Base-by-base conservation (phyloP, 805 yeast genomes). In the Ogataea glucozyma region DNA sequence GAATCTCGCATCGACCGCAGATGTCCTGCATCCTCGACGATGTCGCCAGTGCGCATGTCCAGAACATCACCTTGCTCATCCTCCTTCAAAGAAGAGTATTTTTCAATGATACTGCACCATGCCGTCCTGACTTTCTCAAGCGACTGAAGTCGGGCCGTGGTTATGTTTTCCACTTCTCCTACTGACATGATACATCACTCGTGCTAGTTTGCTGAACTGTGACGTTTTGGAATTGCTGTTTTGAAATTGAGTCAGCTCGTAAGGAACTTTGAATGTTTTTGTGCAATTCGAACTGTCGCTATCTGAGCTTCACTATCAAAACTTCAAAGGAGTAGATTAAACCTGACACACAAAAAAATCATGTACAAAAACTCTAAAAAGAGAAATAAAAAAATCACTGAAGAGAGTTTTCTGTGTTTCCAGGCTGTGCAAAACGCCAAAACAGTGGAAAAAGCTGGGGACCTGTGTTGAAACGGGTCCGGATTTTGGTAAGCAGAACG, bases 1-100 rank as follows among this genome's bases (percentile, higher is more conserved):
- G 59, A 51, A 40, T 48, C 55, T 21, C 35, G 44, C 43, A 83
- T 53, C 2, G 81, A 74, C 43, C 75, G 62, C 17, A 86, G 52
- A 60, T 86, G 95, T 2, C 95, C 95, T 40, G 77, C 73, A 53
- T 86, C 89, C 23, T 68, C 75, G 1, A 81, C 60, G 1, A 86
- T 74, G 43, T 74, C 69, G 0, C 91, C 90, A 0, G 88, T 79
- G 8, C 58, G 56, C 17, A 86, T 54, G 57, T 86, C 89, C n/a
- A 82, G 64, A 18, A 80, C 70, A 57, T 82, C 89, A 27, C 85
- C 83, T 40, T 79, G 81, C 13, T 68, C 67, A 4, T 67, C 66
- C 24, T 74, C 73, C 38, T 71, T 71, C 37, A 77, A 71, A 3
- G 47, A 42, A 3, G 77, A 66, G 54, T 81, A 80, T 54, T 75